These are phyloP conservation scores for Striga asiatica DNA, from an alignment of 257 asterid species.

Conservation along the genomic window DNA sequence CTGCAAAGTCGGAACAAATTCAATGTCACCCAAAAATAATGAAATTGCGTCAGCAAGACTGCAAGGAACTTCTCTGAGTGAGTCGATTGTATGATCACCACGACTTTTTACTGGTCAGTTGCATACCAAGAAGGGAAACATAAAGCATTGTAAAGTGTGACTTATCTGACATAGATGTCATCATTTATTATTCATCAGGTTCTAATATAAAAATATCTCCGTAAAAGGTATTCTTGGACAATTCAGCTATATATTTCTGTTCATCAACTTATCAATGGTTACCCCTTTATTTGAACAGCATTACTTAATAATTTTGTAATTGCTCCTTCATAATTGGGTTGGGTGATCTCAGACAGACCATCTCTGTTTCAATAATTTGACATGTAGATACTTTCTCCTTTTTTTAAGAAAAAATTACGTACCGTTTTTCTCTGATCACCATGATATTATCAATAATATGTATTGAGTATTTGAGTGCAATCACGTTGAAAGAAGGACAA, in stretches of 20 bases:
- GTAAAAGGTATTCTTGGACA: not conserved
- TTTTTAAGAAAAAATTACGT: no score
- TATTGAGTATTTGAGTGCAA: not conserved
- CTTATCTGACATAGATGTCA: not conserved
- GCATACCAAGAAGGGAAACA: not conserved
- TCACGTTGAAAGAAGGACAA: no score
- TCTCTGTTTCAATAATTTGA: no score
- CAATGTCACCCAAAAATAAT: constrained; percentile 6
- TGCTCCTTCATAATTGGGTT: no score
- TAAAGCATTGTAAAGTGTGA: not conserved
- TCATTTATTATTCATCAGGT: not conserved
- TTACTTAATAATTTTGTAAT: no score
- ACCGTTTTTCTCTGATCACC: not conserved
- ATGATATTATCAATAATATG: not conserved
- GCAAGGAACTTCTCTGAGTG: not conserved
- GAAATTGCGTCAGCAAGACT: not conserved
- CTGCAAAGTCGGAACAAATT: constrained; percentile 30
- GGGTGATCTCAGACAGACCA: no score
- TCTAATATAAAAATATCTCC: not conserved
- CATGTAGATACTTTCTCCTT: no score
- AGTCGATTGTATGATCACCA: not conserved
- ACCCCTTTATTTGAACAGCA: no score
- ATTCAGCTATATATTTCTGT: not conserved
- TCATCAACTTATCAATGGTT: constrained; percentile 4
- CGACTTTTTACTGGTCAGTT: no score